A percentile compares a stretch with the other conserved stretches of the same genome.
Evolutionary conservation across 352 stramenopile species (phyloP).

Genomic region (Globisporangium orthogonon): DNA sequence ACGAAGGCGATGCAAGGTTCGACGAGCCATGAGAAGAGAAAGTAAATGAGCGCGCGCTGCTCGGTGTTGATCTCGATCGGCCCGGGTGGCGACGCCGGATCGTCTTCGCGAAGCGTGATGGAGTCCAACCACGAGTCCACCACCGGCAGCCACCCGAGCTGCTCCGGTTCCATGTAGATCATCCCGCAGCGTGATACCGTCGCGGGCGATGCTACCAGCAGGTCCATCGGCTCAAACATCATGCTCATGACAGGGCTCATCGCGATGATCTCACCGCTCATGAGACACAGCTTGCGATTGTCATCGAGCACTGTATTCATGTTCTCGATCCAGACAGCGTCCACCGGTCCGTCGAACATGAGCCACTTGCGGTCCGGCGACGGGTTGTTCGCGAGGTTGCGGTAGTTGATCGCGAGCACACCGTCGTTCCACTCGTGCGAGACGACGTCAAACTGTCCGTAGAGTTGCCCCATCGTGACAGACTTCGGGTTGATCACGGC

Average conservation of each 20-base stretch:
- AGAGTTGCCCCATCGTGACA: slow-evolving; percentile 91
- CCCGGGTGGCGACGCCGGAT: slow-evolving; percentile 12
- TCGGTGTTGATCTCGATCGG: slow-evolving; percentile 72
- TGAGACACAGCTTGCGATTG: slow-evolving; percentile 93
- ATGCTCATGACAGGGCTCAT: slow-evolving; percentile 94
- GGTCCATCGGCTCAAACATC: slow-evolving; percentile 95
- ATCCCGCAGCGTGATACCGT: slow-evolving; percentile 92
- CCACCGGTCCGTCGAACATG: slow-evolving; percentile 91
- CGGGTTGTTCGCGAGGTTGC: slow-evolving; percentile 69
- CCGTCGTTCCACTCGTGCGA: slow-evolving; percentile 95
- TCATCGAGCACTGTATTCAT: slow-evolving; percentile 95
- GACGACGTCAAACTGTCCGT: slow-evolving; percentile 92
- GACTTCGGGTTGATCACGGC: slow-evolving; percentile 92
- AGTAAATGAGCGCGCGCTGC: slow-evolving; percentile 63
- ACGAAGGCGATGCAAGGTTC: slow-evolving; percentile 88
- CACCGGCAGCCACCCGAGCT: slow-evolving; percentile 86
- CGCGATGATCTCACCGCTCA: slow-evolving; percentile 93
- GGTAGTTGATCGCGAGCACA: slow-evolving; percentile 91
- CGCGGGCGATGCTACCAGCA: slow-evolving; percentile 90
- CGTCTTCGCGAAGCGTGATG: slow-evolving; percentile 28
- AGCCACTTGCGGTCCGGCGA: slow-evolving; percentile 89
- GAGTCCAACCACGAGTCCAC: slow-evolving; percentile 89
- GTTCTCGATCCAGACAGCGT: slow-evolving; percentile 94
- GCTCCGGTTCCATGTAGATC: slow-evolving; percentile 93
- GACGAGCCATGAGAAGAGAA: slow-evolving; percentile 85